Evolutionary conservation across 148 eudicot species (phyloP), one percentile per base, ranked within the genome.

Genomic region (Arbutus unedo): DNA sequence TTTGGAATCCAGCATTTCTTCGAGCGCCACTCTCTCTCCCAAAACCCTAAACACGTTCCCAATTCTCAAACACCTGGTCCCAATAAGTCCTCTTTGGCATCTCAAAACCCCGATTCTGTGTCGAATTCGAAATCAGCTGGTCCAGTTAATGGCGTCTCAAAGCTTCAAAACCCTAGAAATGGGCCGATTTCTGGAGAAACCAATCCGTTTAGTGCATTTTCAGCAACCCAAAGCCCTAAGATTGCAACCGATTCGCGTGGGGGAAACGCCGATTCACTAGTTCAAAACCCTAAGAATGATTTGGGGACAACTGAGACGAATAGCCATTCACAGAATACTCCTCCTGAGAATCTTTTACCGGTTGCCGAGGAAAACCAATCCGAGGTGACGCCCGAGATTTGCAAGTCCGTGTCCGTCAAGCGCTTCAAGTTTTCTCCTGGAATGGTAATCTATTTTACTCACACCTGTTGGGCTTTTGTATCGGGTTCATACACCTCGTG

Each of bases 381-480:
- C 14, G 95, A 91, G 49, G 90, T 86, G 81, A 87, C 98, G 16
- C 99, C 98, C 11, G 97, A 92, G 78, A 79, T 89, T 81, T 84
- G 88, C 53, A 92, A 94, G 81, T 82, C 74, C 0, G 71, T 82
- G 41, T 81, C 90, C 0, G 86, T 82, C 64, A 94, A 93, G 77
- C 96, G 99, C 47, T 89, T 92, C 89, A 96, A 94, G 84, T 94
- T 96, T 82, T 96, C 99, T 0, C 99, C 99, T n/a, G 94, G 98
- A 82, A 94, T 94, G 99, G 99, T 95, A 90, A 79, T 80, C 54
- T 41, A 2, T 15, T 57, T 71, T 43, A 8, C 62, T 43, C 76
- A 15, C 64, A 48, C 2, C 73, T 43, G 38, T 62, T 62, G 64
- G 64, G 64, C 25, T 59, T 18, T 59, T 19, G 23, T 18, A 0